Percentiles rank a stretch among this genome's conserved stretches.
These are phyloP conservation scores for Amaranthus cruentus DNA, from an alignment of 148 eudicot species.

Conservation along the genomic window DNA sequence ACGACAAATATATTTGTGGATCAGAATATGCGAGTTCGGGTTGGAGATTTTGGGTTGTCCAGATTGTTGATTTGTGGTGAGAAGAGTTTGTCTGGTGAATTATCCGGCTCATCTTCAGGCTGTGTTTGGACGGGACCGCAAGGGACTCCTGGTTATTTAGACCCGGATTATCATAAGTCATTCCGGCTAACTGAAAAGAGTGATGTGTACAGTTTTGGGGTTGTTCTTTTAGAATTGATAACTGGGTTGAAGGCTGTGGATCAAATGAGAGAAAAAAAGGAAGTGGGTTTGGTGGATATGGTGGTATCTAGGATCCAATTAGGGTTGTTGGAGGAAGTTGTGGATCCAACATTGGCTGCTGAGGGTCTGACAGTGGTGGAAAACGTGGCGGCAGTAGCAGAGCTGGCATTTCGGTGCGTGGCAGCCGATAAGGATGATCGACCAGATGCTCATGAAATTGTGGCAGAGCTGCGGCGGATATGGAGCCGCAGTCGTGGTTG, in stretches of 20 bases:
- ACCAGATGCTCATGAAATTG: slow-evolving; percentile 81
- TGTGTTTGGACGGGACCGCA: slow-evolving; percentile 98
- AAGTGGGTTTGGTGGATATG: slow-evolving; percentile 57
- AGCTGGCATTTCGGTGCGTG: slow-evolving; percentile 81
- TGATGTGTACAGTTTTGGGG: slow-evolving; percentile 87
- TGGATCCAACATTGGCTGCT: slow-evolving; percentile 29
- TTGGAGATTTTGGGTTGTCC: slow-evolving; percentile 91
- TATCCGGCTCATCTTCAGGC: slow-evolving; percentile 34
- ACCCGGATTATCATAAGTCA: slow-evolving; percentile 78
- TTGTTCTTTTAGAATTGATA: slow-evolving; percentile 66
- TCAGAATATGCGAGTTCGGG: slow-evolving; percentile 64
- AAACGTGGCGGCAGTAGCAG: slow-evolving; percentile 71
- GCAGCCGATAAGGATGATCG: slow-evolving; percentile 87
- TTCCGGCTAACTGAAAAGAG: slow-evolving; percentile 85
- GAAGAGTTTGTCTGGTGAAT: slow-evolving; percentile 25
- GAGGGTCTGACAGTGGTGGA: slow-evolving; percentile 41
- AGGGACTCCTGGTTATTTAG: slow-evolving; percentile 89
- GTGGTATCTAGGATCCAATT: slow-evolving; percentile 33
- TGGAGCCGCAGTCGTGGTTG: slow-evolving; percentile 55
- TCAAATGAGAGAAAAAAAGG: slow-evolving; percentile 30
- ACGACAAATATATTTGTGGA: slow-evolving; percentile 73
- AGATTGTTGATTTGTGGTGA: slow-evolving; percentile 53
- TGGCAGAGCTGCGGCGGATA: slow-evolving; percentile 67
- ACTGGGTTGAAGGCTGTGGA: slow-evolving; percentile 84
- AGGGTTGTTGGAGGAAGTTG: slow-evolving; percentile 28